Conservation (phyloP, 2,329 filamentous ascomycete genomes). For the Helotiales sp. region DNA sequence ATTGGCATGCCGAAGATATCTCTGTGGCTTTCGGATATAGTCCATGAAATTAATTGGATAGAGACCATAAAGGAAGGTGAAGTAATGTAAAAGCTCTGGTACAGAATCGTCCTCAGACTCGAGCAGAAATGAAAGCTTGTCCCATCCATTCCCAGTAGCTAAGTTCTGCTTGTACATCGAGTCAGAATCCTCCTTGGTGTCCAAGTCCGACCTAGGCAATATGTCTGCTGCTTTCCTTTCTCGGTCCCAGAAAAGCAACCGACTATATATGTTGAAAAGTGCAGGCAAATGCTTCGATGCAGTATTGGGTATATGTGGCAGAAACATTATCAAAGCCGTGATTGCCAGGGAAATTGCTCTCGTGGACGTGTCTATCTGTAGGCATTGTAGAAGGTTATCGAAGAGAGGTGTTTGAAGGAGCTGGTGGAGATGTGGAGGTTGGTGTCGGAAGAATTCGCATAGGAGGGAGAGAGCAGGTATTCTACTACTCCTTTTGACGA, state of each 20-base stretch:
- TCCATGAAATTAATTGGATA: slow-evolving; percentile 86
- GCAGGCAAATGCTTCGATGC: slow-evolving; percentile 68
- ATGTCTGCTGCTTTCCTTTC: slow-evolving; percentile 26
- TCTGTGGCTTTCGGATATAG: slow-evolving; percentile 79
- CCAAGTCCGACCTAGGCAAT: slow-evolving; percentile 8
- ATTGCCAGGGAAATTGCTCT: slow-evolving; percentile 74
- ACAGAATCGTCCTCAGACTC: slow-evolving; percentile 62
- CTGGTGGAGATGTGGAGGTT: slow-evolving; percentile 77
- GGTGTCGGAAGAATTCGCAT: slow-evolving; percentile 70
- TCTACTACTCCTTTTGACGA: slow-evolving; percentile 64
- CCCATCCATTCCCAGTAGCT: slow-evolving; percentile 54
- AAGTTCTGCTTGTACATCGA: slow-evolving; percentile 39
- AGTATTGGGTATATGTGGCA: slow-evolving; percentile 77
- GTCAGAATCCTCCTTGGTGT: slow-evolving; percentile 10
- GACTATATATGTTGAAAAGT: slow-evolving; percentile 79
- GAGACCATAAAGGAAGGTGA: slow-evolving; percentile 78
- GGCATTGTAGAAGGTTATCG: slow-evolving; percentile 67
- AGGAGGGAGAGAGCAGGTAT: slow-evolving; percentile 66
- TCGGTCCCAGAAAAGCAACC: slow-evolving; percentile 75
- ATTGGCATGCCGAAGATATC: slow-evolving; percentile 73
- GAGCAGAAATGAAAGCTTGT: slow-evolving; percentile 60
- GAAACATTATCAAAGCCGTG: slow-evolving; percentile 75
- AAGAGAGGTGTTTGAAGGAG: slow-evolving; percentile 71
- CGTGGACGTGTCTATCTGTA: slow-evolving; percentile 77
- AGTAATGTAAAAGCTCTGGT: slow-evolving; percentile 71